Evolutionary conservation across 106 monocot species (phyloP), one percentile per base, ranked within the genome.

Genomic region (Dioscorea zingiberensis): DNA sequence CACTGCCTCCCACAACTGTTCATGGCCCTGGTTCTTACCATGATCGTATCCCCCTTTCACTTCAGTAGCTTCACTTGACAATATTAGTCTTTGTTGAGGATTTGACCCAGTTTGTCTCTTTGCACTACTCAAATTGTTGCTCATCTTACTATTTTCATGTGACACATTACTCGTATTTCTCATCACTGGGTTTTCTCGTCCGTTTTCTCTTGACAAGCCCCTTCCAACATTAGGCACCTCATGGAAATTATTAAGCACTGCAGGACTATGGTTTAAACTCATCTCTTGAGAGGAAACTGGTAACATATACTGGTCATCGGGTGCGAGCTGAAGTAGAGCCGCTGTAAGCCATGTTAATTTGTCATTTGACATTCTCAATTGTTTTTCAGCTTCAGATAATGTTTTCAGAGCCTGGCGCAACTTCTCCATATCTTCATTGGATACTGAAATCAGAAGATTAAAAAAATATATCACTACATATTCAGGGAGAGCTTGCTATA

Each of bases 301-400:
- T 47, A 81, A 44, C 48, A 78, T 70, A 60, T 91, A 84, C 63
- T 79, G 85, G 27, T 88, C 82, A 53, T 92, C 88, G 19, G 97
- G 88, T 75, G 88, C 88, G 77, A 97, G 85, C 72, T 97, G 97
- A 75, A 97, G 88, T 7, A 97, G 69, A 51, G 97, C 83, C 71
- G 97, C 91, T 18, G 92, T 97, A 46, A 97, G 84, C 97, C 97
- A 97, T 38, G 97, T 97, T 75, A 83, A 69, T 74, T 97, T 91
- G 67, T 97, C 97, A 80, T 82, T 88, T 17, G 97, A 92, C 54
- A 75, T 23, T 70, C 88, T 81, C 58, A 97, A 70, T 62, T 92
- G 92, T 48, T 92, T 92, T 65, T 97, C 97, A 61, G 92, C 78
- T 63, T 97, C 97, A 55, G 97, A 97, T 17, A 92, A 67, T 23